Base-by-base conservation (phyloP, 768 basidiomycete species). In the Amanita rimosa region DNA sequence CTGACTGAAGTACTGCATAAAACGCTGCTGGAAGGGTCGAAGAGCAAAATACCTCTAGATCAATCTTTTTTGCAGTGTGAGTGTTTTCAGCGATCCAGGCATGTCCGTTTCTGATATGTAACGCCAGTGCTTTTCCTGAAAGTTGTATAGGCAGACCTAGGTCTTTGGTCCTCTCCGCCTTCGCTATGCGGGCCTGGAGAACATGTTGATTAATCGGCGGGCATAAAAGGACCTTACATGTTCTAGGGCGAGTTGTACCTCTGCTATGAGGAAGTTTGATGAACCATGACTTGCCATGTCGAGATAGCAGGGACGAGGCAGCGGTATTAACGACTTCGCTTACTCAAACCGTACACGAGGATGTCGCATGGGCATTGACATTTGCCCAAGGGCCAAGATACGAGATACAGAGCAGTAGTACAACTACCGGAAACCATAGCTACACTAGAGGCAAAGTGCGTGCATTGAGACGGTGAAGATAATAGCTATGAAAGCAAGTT, bases 41-140 rank as follows among this genome's bases (percentile, higher is more conserved):
- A 14, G 33, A 24, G 6, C 16, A 37, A 13, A n/a, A 14, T 60
- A 91, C 95, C 73, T 88, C 75, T 14, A 97, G 64, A 58, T 90
- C 79, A 35, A 93, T 60, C 58, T 82, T 82, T 52, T 83, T 75
- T 13, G 81, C 74, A 5, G 83, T 72, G 48, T 81, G 78, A 0
- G 88, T 84, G 58, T 85, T 94, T 61, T 93, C 94, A 19, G 87
- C 93, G 39, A 90, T 81, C 88, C 89, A 98, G 0, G 79, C 90
- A 17, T 76, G 64, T 34, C 77, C 72, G 4, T 73, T 83, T 31
- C 72, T 67, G 39, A 96, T 64, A 21, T 79, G 66, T 5, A 96
- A 69, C 19, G 74, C 78, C 33, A 97, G 65, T 3, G 91, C 80
- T 58, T 84, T 91, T 24, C 84, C 85, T 6, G 71, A 58, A 31